Base-by-base conservation (phyloP, 768 basidiomycete genomes). In the Pulveroboletus sp. region DNA sequence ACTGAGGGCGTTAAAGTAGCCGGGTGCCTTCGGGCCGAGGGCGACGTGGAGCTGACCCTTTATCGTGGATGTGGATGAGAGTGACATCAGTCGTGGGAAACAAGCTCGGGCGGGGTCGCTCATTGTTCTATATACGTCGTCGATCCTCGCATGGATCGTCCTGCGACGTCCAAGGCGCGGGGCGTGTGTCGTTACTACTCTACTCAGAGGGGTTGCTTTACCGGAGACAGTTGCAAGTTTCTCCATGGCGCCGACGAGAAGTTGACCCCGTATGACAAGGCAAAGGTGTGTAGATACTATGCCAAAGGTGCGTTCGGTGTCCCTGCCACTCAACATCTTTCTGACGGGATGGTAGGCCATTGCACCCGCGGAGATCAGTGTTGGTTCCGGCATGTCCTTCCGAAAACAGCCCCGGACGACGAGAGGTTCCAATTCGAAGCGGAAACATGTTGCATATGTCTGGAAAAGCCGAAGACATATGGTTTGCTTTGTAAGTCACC, bases 181-280 rank as follows among this genome's bases (percentile, higher is more conserved):
- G 88, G 88, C 1, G 60, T 82, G 38, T 91, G 89, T 71, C 73
- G 71, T 43, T 90, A 85, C 62, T 87, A 86, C 60, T 67, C 71
- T 13, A 74, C 77, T 17, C 64, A 74, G 0, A 71, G 85, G 42
- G 89, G 89, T 8, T 92, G 89, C 68, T 86, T 80, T 53, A 76
- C 80, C 7, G 83, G 81, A 30, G 67, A 79, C 44, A 65, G 66
- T 6, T 92, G 89, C 80, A 89, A 86, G 72, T 92, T 90, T 65
- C 72, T 86, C 11, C 89, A 92, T 52, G 80, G 78, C 40, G 70
- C 74, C 22, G 58, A 71, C 57, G 64, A 75, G 64, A 58, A 65
- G 63, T 30, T 86, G 36, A 85, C 86, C 3, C 84, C 83, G 3
- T 86, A 80, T 58, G 89, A 91, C 70, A 73, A 81, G 66, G 68